Percentiles rank a stretch among this genome's conserved stretches.
Evolutionary conservation across 805 yeast species (phyloP).

Genomic region (Pichia occidentalis): DNA sequence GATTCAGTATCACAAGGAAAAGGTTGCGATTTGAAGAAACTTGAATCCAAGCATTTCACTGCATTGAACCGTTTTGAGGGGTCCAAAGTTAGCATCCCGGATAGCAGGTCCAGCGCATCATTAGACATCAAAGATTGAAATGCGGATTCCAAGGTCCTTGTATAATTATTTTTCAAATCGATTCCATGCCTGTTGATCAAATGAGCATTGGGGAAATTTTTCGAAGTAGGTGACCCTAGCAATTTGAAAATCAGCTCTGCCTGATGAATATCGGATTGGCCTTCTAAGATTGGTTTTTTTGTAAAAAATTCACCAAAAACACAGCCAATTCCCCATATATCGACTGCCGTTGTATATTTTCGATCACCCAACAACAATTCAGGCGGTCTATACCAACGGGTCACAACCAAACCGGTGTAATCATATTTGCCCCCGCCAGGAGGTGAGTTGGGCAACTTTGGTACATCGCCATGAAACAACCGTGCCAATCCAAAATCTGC

Average conservation of each 20-base stretch:
- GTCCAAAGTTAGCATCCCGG: conserved; percentile 58
- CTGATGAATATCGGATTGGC: conserved; percentile 82
- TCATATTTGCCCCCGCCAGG: conserved; percentile 52
- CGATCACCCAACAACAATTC: conserved; percentile 83
- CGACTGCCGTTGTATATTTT: conserved; percentile 88
- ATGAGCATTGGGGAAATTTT: conserved; percentile 55
- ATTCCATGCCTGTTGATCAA: conserved; percentile 51
- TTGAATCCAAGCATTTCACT: conserved; percentile 62
- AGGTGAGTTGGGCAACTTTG: conserved; percentile 17
- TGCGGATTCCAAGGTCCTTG: conserved; percentile 41
- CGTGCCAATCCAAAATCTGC: conserved; percentile 97
- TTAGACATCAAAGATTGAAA: conserved; percentile 33
- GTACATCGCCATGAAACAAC: conserved; percentile 34
- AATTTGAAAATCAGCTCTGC: conserved; percentile 73
- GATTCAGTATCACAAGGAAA: conserved; percentile 47
- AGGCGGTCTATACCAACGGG: conserved; percentile 97
- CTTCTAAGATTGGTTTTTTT: conserved; percentile 77
- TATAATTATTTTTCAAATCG: conserved; percentile 25
- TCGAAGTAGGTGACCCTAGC: conserved; percentile 69
- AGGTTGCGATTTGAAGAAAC: conserved; percentile 64
- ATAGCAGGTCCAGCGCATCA: conserved; percentile 49
- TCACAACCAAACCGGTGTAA: conserved; percentile 71
- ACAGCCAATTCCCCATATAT: conserved; percentile 97
- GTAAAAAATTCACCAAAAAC: conserved; percentile 87
- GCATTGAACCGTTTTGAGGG: conserved; percentile 77